A percentile compares a stretch with the other conserved stretches of the same genome.
Conservation (phyloP, 495 filamentous ascomycete species). For the Aspergillus conjunctus region DNA sequence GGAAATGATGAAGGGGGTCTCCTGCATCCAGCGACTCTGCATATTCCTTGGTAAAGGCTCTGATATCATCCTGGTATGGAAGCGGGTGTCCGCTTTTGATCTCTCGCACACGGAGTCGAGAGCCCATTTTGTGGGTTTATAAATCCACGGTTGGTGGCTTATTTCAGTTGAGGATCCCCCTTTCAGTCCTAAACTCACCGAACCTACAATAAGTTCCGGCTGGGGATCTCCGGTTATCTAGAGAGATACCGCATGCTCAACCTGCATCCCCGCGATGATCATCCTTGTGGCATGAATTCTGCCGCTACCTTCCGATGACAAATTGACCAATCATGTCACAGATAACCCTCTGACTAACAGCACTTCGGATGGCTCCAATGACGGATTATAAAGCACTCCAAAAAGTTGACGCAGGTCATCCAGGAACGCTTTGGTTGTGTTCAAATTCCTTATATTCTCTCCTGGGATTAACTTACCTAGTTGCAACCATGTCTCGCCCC, state of each 20-base stretch:
- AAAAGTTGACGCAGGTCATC: slow-evolving; percentile 3
- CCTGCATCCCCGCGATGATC: slow-evolving; percentile 22
- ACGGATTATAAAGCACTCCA: slow-evolving; percentile 27
- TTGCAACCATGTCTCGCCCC: slow-evolving; percentile 34
- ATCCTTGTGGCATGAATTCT: slow-evolving; percentile 29
- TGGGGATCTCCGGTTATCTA: not conserved
- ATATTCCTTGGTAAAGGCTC: slow-evolving; percentile 52
- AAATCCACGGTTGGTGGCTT: not conserved
- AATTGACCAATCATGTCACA: slow-evolving; percentile 38
- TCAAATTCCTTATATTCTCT: slow-evolving; percentile 1
- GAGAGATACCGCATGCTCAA: not conserved
- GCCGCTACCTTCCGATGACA: slow-evolving; percentile 28
- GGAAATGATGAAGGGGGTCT: slow-evolving; percentile 68
- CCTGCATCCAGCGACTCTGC: slow-evolving; percentile 66
- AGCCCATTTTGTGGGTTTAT: slow-evolving; percentile 24
- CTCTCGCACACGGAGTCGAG: slow-evolving; percentile 34
- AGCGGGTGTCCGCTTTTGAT: slow-evolving; percentile 37
- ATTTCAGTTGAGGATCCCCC: not conserved
- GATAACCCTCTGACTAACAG: slow-evolving; percentile 37
- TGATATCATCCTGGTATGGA: slow-evolving; percentile 43
- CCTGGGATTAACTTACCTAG: not conserved
- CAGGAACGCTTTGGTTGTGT: not conserved
- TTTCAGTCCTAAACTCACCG: too few species aligned
- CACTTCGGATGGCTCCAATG: slow-evolving; percentile 12
- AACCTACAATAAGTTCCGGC: not conserved